Conservation (phyloP, 345 rosid species). For the Ceriops tagal region DNA sequence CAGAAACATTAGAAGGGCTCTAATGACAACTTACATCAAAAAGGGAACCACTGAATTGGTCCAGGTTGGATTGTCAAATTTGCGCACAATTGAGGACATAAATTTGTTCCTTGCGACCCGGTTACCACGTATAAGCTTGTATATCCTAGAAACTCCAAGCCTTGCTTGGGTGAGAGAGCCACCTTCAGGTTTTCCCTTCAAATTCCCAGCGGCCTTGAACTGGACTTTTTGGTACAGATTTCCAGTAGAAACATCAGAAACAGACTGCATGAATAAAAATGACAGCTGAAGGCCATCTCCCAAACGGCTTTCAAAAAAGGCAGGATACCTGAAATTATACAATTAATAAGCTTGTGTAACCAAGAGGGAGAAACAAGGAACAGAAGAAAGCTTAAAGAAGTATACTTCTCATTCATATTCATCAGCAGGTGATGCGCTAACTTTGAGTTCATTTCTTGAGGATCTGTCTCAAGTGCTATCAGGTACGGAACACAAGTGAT, state of each 20-base stretch:
- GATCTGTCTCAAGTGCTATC: constrained; percentile 99
- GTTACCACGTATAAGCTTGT: constrained; percentile 94
- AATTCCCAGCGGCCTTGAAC: constrained; percentile 49
- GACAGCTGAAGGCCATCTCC: constrained; percentile 99
- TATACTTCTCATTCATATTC: constrained; percentile 99
- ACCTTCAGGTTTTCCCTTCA: constrained; percentile 59
- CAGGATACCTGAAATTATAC: constrained; percentile 74
- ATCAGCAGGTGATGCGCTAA: constrained; percentile 96
- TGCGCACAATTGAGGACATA: constrained; percentile 95
- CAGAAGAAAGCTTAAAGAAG: constrained; percentile 8
- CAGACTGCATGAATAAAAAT: constrained; percentile 67
- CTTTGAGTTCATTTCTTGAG: constrained; percentile 83
- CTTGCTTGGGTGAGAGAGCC: constrained; percentile 78
- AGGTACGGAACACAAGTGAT: constrained; percentile 97
- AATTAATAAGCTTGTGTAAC: constrained; percentile 22
- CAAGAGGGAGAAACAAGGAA: neutral
- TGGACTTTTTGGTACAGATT: constrained; percentile 43
- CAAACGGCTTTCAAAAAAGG: constrained; percentile 93
- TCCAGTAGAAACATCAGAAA: constrained; percentile 38
- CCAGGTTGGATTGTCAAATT: constrained; percentile 82
- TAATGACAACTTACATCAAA: constrained; percentile 62
- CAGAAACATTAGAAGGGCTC: constrained; percentile 10
- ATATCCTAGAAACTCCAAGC: constrained; percentile 93
- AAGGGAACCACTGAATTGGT: constrained; percentile 62
- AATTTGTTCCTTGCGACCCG: constrained; percentile 89